Base-by-base conservation (phyloP, 2,329 filamentous ascomycete species). In the Fusarium pseudoanthophilum region DNA sequence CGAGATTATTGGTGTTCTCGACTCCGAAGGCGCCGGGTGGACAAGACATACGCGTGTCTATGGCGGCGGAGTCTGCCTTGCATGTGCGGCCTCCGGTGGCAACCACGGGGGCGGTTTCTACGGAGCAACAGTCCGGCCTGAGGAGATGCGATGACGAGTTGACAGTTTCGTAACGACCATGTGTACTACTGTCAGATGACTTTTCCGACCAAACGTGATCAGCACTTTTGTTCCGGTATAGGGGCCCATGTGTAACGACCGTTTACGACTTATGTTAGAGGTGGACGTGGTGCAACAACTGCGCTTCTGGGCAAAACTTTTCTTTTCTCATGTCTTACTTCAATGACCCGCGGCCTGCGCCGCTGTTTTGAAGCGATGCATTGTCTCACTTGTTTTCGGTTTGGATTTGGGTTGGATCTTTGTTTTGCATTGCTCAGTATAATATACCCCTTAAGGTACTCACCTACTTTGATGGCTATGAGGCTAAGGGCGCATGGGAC, bases 41-140 rank as follows among this genome's bases (percentile, higher is more conserved):
- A 87, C 84, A 74, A 84, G 87, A 42, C 88, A 90, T 77, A 90
- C 88, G 21, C 85, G 87, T 32, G 88, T 90, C 32, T 90, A 89
- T 71, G 88, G 88, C 34, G 88, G 88, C 66, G 87, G 88, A 11
- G 84, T 87, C 6, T 90, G 88, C 70, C 82, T 89, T 43, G 87
- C 88, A 3, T 90, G 88, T 72, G 81, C 85, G 43, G 87, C 85
- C 14, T 84, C 86, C 15, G 85, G 84, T 11, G 81, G 80, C 37
- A 79, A 81, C n/a, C 80, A 84, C 32, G 82, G 81, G 16, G 85
- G 82, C 24, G 84, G 86, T 13, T 88, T 88, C 78, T 90, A 89
- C 71, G 88, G 87, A 34, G 84, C 85, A 45, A 88, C 84, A 34
- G 87, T 89, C 32, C 85, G 85, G 21, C 83, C 87, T 26, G 85